A percentile compares a stretch with the other conserved stretches of the same genome.
These are phyloP conservation scores for Quercus rubra DNA, from an alignment of 306 rosid species.

Conservation along the genomic window DNA sequence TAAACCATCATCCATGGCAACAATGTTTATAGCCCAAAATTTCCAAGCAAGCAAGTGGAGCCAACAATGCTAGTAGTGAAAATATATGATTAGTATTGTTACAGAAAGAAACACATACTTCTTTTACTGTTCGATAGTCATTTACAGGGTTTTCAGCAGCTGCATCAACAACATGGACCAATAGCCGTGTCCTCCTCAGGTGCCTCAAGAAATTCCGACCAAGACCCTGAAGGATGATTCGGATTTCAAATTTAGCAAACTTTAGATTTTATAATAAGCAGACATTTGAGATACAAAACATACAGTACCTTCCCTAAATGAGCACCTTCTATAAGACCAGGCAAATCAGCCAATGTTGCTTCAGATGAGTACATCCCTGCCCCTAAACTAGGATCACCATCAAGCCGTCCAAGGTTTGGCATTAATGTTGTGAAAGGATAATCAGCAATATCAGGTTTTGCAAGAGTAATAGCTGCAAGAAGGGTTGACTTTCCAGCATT, in stretches of 20 bases:
- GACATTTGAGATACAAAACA: constrained; percentile 3
- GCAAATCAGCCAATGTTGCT: constrained; percentile 96
- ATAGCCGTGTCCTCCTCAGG: constrained; percentile 79
- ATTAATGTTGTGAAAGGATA: constrained; percentile 95
- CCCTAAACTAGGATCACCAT: constrained; percentile 96
- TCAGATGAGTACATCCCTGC: constrained; percentile 87
- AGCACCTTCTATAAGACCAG: constrained; percentile 99
- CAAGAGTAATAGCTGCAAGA: constrained; percentile 90
- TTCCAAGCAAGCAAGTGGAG: constrained; percentile 14
- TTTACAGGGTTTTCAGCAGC: constrained; percentile 73
- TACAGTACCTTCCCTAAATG: constrained; percentile 92
- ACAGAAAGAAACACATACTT: constrained; percentile 42
- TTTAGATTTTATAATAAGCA: neutral
- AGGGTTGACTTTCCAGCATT: constrained; percentile 99
- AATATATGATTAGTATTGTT: neutral
- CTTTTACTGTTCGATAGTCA: constrained; percentile 92
- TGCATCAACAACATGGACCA: constrained; percentile 96
- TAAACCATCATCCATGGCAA: neutral
- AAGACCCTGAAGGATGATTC: constrained; percentile 61
- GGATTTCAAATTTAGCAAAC: constrained; percentile 21
- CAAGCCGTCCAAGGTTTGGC: constrained; percentile 96
- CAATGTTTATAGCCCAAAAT: neutral
- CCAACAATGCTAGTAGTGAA: neutral
- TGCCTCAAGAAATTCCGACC: constrained; percentile 96
- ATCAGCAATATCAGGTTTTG: constrained; percentile 93